A percentile compares a stretch with the other conserved stretches of the same genome.
Evolutionary conservation across 306 rosid species (phyloP).

Genomic region (Erythrophleum fordii): DNA sequence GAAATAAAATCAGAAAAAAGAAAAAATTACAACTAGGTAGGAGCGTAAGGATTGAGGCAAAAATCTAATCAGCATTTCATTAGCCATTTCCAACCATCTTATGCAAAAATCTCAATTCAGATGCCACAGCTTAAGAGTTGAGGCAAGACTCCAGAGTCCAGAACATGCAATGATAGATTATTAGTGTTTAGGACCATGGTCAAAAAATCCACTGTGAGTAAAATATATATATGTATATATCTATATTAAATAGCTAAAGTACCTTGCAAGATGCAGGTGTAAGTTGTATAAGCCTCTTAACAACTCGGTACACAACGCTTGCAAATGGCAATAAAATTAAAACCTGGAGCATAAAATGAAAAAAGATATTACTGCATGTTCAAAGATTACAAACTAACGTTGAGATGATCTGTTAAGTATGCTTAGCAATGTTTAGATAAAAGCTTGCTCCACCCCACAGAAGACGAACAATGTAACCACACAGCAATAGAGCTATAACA

Average conservation of each 20-base stretch:
- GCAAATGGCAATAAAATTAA: slow-evolving; percentile 81
- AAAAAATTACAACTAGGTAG: not conserved
- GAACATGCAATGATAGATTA: not conserved
- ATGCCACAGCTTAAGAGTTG: slow-evolving; percentile 3
- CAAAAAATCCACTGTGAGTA: not conserved
- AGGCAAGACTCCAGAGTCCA: slow-evolving; percentile 4
- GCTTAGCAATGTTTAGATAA: not conserved
- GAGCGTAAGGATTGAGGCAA: not conserved
- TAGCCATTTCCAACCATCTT: slow-evolving; percentile 10
- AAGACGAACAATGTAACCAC: too few relatives aligned
- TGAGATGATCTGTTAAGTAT: not conserved
- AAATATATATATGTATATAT: too few relatives aligned
- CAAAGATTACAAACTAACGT: slow-evolving; percentile 6
- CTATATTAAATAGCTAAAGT: too few relatives aligned
- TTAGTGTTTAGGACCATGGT: slow-evolving; percentile 13
- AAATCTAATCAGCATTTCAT: not conserved
- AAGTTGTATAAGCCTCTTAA: slow-evolving; percentile 83
- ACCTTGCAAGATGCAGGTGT: slow-evolving; percentile 86
- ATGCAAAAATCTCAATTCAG: slow-evolving; percentile 21
- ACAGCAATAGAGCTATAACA: not conserved
- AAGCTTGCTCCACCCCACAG: not conserved
- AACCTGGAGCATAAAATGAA: slow-evolving; percentile 60
- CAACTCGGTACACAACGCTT: slow-evolving; percentile 69
- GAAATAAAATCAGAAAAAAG: not conserved
- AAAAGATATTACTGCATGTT: not conserved